These are phyloP conservation scores for Cokeromyces recurvatus DNA, from an alignment of 371 early-diverging fungal genomes.

Conservation along the genomic window DNA sequence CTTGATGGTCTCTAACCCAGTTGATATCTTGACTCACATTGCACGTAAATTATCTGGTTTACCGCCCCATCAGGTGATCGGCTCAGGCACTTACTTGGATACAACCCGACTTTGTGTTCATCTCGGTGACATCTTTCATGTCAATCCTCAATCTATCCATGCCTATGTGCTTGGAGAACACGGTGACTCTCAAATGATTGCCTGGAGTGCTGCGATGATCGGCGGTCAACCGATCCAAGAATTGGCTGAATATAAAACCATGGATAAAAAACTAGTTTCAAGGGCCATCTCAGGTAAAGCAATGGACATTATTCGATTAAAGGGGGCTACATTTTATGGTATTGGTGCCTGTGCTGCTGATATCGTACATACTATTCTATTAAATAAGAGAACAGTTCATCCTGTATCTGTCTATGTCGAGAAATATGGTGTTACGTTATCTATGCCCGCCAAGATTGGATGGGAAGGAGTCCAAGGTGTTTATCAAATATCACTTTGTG, in stretches of 20 bases:
- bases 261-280: constrained; percentile 53
- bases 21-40: constrained; percentile 78
- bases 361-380: constrained; percentile 62
- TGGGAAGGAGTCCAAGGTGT: constrained; percentile 63
- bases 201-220: constrained; percentile 73
- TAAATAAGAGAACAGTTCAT: constrained; percentile 59
- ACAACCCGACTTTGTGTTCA: constrained; percentile 68
- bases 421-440: constrained; percentile 56
- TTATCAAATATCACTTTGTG: constrained; percentile 55
- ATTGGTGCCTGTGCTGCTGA: constrained; percentile 79
- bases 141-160: constrained; percentile 69
- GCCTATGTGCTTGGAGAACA: constrained; percentile 86
- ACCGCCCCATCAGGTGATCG: constrained; percentile 75
- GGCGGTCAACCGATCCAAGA: constrained; percentile 69
- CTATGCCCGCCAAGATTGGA: constrained; percentile 73
- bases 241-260: constrained; percentile 53
- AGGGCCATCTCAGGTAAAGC: constrained; percentile 67
- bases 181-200: constrained; percentile 82
- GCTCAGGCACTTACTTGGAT: constrained; percentile 85
- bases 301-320: constrained; percentile 78
- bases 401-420: constrained; percentile 69
- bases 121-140: constrained; percentile 57
- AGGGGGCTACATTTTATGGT: constrained; percentile 86
- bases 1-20: constrained; percentile 80
- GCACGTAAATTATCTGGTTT: constrained; percentile 78